These are phyloP conservation scores for Cladophialophora carrionii DNA, from an alignment of 2,329 filamentous ascomycete species.

Conservation along the genomic window DNA sequence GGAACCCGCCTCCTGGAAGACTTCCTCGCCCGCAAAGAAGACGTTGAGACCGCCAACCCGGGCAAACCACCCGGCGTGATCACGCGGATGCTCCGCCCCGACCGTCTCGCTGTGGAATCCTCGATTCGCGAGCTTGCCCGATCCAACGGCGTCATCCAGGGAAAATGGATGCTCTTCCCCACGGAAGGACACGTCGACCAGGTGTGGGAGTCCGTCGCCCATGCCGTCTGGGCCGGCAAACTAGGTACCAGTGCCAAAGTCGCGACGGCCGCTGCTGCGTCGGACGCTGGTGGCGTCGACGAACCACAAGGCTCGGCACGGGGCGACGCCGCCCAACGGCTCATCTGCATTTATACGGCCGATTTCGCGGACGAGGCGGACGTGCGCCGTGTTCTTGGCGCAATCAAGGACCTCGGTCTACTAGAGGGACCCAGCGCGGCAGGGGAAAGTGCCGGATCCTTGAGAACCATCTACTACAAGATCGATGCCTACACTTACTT, in stretches of 20 bases:
- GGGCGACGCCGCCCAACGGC: slow-evolving; percentile 45
- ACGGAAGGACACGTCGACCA: slow-evolving; percentile 58
- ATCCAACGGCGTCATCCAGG: slow-evolving; percentile 40
- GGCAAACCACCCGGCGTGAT: slow-evolving; percentile 40
- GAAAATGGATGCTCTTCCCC: slow-evolving; percentile 76
- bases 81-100: slow-evolving; percentile 46
- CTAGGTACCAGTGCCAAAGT: slow-evolving; percentile 77
- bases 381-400: slow-evolving; percentile 67
- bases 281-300: slow-evolving; percentile 24
- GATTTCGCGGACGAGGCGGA: slow-evolving; percentile 73
- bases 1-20: slow-evolving; percentile 60
- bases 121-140: slow-evolving; percentile 66
- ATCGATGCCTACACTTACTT: slow-evolving; percentile 71
- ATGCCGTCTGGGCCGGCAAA: slow-evolving; percentile 67
- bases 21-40: slow-evolving; percentile 53
- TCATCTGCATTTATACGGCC: slow-evolving; percentile 78
- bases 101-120: slow-evolving; percentile 51
- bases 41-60: slow-evolving; percentile 44
- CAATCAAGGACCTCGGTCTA: slow-evolving; percentile 65
- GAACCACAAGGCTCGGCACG: slow-evolving; percentile 34
- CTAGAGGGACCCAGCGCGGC: slow-evolving; percentile 42
- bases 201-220: slow-evolving; percentile 68
- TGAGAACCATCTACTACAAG: slow-evolving; percentile 74
- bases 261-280: slow-evolving; percentile 49
- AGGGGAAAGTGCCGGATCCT: not conserved